Conservation (phyloP, 2,329 filamentous ascomycete species). For the Fonsecaea monophora region DNA sequence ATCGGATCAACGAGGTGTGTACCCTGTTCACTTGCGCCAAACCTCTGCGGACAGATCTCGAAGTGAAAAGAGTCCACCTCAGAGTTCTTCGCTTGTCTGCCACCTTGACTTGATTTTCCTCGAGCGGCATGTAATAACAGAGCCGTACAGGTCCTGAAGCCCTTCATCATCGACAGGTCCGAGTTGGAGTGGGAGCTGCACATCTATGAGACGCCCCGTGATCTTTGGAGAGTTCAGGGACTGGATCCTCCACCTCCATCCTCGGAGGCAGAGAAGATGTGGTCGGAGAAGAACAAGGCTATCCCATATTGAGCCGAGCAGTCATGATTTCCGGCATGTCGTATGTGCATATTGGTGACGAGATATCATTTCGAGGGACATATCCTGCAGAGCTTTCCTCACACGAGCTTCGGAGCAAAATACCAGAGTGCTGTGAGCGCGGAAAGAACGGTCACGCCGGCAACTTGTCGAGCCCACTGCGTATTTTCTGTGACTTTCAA, state of each 20-base stretch:
- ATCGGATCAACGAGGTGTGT: constrained; percentile 28
- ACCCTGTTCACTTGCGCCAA: background rate
- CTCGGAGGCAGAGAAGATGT: constrained; percentile 25
- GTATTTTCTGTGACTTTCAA: constrained; percentile 35
- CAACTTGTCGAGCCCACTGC: constrained; percentile 40
- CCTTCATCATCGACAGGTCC: constrained; percentile 20
- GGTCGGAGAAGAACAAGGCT: constrained; percentile 25
- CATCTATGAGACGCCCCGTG: constrained; percentile 33
- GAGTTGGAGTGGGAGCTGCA: constrained; percentile 33
- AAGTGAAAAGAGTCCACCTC: background rate
- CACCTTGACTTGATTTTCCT: background rate
- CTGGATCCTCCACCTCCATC: constrained; percentile 26
- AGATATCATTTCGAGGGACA: background rate
- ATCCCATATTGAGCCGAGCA: constrained; percentile 15
- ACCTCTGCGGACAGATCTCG: background rate
- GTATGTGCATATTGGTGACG: background rate
- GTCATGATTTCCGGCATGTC: background rate
- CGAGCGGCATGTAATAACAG: background rate
- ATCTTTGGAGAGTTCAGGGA: constrained; percentile 33
- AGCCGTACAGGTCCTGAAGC: constrained; percentile 20
- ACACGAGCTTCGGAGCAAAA: constrained; percentile 39
- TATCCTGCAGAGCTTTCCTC: background rate
- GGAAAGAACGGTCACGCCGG: constrained; percentile 41
- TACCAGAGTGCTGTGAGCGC: constrained; percentile 44
- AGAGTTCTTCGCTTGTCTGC: background rate